phyloP scores from a whole-genome alignment of 306 rosid genomes.

The Lagenaria siceraria region DNA sequence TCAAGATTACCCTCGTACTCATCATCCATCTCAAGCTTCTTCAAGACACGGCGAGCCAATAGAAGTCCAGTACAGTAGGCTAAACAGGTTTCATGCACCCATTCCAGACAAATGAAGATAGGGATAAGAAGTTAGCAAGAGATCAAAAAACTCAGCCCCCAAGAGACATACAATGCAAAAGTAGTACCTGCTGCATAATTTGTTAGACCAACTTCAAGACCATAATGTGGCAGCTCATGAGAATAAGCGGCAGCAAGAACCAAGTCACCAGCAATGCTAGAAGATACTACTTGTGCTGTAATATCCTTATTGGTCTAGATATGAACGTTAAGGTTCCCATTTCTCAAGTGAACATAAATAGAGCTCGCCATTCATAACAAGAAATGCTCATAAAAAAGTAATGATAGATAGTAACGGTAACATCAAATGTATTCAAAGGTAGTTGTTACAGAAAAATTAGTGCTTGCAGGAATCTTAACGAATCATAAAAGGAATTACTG shows the following conservation, averaged over 20 bases:
- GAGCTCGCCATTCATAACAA: not conserved
- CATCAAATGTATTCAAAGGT: not conserved
- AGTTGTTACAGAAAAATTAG: not conserved
- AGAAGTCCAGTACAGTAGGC: constrained; percentile 94
- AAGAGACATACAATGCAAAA: constrained; percentile 37
- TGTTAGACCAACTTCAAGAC: constrained; percentile 59
- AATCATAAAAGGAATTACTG: not conserved
- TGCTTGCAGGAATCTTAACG: not conserved
- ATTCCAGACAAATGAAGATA: not conserved
- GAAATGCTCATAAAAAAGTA: not conserved
- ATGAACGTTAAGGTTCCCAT: not conserved
- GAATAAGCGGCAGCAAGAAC: constrained; percentile 59
- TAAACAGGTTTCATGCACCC: constrained; percentile 9
- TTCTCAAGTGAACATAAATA: not conserved
- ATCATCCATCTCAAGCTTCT: constrained; percentile 59
- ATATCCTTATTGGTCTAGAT: constrained; percentile 48
- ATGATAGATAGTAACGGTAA: not conserved
- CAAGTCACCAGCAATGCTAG: constrained; percentile 56
- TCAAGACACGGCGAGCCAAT: constrained; percentile 77
- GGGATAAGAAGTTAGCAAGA: not conserved
- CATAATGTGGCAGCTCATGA: constrained; percentile 51
- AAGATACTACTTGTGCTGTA: constrained; percentile 43
- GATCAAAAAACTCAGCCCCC: constrained; percentile 11
- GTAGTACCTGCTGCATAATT: constrained; percentile 64
- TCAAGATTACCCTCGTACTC: constrained; percentile 85